Conservation (phyloP, 2,329 filamentous ascomycete species). For the Gnomoniopsis sp. region DNA sequence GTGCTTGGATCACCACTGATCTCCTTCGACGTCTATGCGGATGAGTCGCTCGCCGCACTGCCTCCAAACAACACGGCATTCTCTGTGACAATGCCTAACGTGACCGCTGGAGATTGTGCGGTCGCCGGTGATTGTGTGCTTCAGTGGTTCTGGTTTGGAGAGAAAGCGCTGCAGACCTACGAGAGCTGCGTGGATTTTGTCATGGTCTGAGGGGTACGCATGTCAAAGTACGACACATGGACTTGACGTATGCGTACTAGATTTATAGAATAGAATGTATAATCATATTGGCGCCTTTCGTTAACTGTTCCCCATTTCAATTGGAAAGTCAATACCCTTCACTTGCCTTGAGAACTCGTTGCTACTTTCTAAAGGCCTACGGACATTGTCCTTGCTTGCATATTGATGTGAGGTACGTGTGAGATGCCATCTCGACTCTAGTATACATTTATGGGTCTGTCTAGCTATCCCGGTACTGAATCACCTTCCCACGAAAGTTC, state of each 20-base stretch:
- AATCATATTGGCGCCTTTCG: too few species aligned
- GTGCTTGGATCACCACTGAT: conserved; percentile 52
- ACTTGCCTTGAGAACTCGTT: too few species aligned
- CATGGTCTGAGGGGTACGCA: conserved; percentile 5
- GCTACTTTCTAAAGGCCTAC: too few species aligned
- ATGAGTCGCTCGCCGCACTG: conserved; percentile 34
- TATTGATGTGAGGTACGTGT: too few species aligned
- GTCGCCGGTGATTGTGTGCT: conserved; percentile 32
- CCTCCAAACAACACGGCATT: conserved; percentile 42
- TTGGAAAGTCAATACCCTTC: too few species aligned
- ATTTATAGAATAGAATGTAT: too few species aligned
- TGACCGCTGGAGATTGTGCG: conserved; percentile 26
- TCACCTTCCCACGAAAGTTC: background rate
- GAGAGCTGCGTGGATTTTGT: conserved; percentile 37
- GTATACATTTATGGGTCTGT: too few species aligned
- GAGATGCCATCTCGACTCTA: too few species aligned
- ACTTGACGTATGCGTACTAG: too few species aligned
- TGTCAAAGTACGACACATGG: background rate
- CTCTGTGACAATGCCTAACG: conserved; percentile 34
- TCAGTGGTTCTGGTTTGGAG: conserved; percentile 45
- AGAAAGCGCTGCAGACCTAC: conserved; percentile 34
- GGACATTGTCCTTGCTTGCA: too few species aligned
- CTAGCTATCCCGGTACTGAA: background rate
- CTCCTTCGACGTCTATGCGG: conserved; percentile 53
- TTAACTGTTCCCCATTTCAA: too few species aligned